These are phyloP conservation scores for Pachyrhizus erosus DNA, from an alignment of 306 rosid genomes.

Conservation along the genomic window DNA sequence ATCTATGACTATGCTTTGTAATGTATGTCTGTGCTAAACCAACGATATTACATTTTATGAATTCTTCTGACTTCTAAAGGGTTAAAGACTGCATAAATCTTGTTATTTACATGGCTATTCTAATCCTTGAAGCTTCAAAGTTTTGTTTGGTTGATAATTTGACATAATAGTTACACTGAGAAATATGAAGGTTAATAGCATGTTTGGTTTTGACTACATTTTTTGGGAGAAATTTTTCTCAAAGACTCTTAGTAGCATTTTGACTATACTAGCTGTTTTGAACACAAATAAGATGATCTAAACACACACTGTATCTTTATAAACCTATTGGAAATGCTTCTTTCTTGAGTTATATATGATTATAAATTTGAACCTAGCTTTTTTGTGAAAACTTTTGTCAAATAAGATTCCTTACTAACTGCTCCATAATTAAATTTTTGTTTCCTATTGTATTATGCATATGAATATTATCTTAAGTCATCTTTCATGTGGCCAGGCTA, in stretches of 20 bases:
- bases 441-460: background rate
- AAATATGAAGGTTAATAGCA: background rate
- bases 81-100: background rate
- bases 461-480: constrained; percentile 6
- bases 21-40: background rate
- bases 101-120: background rate
- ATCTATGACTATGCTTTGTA: background rate
- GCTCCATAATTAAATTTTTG: background rate
- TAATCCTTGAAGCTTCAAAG: background rate
- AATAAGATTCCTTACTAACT: background rate
- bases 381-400: background rate
- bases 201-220: background rate
- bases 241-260: background rate
- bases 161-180: background rate
- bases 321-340: background rate
- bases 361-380: background rate
- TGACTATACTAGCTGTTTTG: background rate
- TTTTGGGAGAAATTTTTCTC: background rate
- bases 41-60: background rate
- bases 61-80: background rate
- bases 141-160: constrained; percentile 2
- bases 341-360: background rate
- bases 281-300: background rate
- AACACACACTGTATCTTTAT: background rate
- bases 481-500: constrained; percentile 2